phyloP scores from a whole-genome alignment of 202 grass and related monocot genomes.

The Elaeis oleifera region DNA sequence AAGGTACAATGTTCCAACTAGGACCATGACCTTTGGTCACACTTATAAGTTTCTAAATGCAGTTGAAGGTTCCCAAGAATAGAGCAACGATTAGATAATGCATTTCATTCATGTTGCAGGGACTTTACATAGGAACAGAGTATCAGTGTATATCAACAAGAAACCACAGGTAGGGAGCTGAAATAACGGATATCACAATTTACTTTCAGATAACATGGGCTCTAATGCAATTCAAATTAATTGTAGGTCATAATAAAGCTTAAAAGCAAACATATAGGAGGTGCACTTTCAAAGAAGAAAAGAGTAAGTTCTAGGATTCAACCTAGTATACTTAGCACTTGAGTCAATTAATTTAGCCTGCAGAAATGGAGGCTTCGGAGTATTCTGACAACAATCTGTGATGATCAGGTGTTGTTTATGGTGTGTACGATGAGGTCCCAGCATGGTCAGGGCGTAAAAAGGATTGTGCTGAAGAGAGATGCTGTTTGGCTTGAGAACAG shows the following conservation, averaged over 20 bases:
- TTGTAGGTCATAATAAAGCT: constrained; percentile 83
- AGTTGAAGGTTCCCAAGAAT: too few relatives aligned
- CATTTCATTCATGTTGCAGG: constrained; percentile 48
- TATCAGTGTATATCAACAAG: constrained; percentile 85
- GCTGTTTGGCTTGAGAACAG: constrained; percentile 63
- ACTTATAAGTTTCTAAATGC: too few relatives aligned
- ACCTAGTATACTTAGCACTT: too few relatives aligned
- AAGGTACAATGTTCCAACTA: constrained; percentile 35
- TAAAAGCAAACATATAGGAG: constrained; percentile 93
- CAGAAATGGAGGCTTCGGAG: too few relatives aligned
- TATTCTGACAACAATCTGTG: too few relatives aligned
- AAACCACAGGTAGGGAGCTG: constrained; percentile 53
- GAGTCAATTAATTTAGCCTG: too few relatives aligned
- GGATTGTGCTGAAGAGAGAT: constrained; percentile 32
- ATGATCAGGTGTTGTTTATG: constrained; percentile 28
- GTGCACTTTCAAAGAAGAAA: constrained; percentile 87
- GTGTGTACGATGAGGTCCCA: constrained; percentile 20
- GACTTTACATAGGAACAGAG: constrained; percentile 51
- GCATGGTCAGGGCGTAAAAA: constrained; percentile 51
- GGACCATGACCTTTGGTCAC: too few relatives aligned
- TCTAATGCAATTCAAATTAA: not conserved
- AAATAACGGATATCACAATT: too few relatives aligned
- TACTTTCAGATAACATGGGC: not conserved
- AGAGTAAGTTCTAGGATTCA: constrained; percentile 45
- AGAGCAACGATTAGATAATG: not conserved